Conservation (phyloP, 2,329 filamentous ascomycete genomes). For the Paramyrothecium sp. region DNA sequence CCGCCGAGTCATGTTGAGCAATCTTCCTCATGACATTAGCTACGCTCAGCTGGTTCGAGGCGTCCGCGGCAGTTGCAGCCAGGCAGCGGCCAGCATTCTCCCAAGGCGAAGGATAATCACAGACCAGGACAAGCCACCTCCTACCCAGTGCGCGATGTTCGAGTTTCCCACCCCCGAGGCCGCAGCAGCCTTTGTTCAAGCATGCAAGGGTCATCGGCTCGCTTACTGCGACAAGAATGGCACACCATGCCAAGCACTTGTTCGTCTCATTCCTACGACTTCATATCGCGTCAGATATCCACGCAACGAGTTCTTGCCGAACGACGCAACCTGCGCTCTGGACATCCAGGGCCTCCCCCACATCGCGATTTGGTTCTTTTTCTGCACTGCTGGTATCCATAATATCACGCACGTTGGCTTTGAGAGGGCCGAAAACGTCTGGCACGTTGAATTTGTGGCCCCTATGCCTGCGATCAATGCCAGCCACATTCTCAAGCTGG, state of each 20-base stretch:
- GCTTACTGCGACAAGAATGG: background rate
- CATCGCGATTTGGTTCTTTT: conserved; percentile 14
- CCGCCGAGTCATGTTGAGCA: conserved; percentile 19
- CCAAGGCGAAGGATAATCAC: background rate
- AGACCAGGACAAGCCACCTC: background rate
- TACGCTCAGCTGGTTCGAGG: conserved; percentile 15
- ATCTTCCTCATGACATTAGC: conserved; percentile 12
- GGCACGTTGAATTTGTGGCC: conserved; percentile 16
- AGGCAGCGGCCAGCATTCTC: conserved; percentile 9
- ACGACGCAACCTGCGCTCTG: conserved; percentile 9
- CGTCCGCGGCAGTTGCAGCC: conserved; percentile 10
- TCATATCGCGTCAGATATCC: conserved; percentile 1
- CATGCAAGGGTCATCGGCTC: background rate
- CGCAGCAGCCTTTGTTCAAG: background rate
- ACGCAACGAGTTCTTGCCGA: background rate
- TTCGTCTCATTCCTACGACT: conserved; percentile 9
- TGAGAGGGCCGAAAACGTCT: background rate
- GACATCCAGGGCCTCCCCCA: conserved; percentile 14
- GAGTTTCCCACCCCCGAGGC: conserved; percentile 14
- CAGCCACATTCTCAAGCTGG: background rate
- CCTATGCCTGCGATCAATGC: background rate
- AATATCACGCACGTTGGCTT: conserved; percentile 8
- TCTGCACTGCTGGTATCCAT: conserved; percentile 9
- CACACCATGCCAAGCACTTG: background rate
- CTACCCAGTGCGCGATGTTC: conserved; percentile 10